phyloP scores from a whole-genome alignment of 2,329 filamentous ascomycete genomes.

The Aspergillus pseudonomiae region DNA sequence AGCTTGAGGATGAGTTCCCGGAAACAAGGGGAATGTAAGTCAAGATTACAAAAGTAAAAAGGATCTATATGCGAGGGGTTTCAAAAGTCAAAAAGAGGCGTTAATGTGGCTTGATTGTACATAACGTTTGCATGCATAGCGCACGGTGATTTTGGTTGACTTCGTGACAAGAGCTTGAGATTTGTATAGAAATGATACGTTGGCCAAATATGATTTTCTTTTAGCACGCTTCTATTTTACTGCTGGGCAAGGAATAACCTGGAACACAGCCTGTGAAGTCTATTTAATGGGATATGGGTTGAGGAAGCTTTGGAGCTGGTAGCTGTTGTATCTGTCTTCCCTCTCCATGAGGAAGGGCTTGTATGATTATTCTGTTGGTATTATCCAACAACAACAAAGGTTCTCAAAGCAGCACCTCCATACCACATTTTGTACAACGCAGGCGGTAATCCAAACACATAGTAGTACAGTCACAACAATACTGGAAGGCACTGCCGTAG shows the following conservation, averaged over 20 bases:
- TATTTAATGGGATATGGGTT: too few species aligned
- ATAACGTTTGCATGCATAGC: constrained; percentile 29
- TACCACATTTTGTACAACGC: too few species aligned
- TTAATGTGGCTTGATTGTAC: constrained; percentile 13
- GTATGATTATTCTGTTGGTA: too few species aligned
- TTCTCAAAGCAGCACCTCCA: too few species aligned
- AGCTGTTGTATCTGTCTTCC: too few species aligned
- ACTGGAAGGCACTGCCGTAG: too few species aligned
- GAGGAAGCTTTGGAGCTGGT: too few species aligned
- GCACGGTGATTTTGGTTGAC: constrained; percentile 19
- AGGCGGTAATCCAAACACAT: too few species aligned
- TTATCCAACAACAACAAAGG: too few species aligned
- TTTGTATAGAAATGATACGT: background rate
- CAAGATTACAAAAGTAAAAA: background rate
- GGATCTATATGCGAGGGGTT: background rate
- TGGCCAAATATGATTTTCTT: background rate
- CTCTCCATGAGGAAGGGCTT: too few species aligned
- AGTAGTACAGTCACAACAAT: too few species aligned
- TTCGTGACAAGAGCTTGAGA: background rate
- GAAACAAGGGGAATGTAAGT: constrained; percentile 41
- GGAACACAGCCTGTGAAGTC: background rate
- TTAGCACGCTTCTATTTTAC: background rate
- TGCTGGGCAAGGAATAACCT: background rate
- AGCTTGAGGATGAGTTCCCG: constrained; percentile 92
- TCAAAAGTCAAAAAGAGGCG: constrained; percentile 5